Base-by-base conservation (phyloP, 1,139 yeast species). In the Zygoascus meyerae region DNA sequence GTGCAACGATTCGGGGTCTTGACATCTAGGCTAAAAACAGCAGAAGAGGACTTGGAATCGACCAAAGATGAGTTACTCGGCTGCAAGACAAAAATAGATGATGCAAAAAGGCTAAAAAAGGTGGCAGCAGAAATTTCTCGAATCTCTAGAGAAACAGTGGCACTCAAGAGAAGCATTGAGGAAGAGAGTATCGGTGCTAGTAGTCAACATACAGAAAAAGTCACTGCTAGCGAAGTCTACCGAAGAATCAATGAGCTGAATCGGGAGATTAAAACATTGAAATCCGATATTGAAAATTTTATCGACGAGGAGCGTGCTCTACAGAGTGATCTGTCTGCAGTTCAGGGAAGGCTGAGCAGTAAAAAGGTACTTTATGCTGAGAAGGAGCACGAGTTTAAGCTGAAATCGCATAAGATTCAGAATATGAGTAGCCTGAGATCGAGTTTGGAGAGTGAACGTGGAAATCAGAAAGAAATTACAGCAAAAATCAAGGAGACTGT, bases 341-440 rank as follows among this genome's bases (percentile, higher is more conserved):
- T 21, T 21, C 80, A 83, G 43, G 73, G 67, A 40, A 64, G 67
- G 29, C 66, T 83, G 7, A 79, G 81, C 52, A 89, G 83, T 55
- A 74, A 75, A 49, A 74, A 72, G 53, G 64, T 82, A 21, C 63
- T 63, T 3, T 75, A 86, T 8, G 76, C 79, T 53, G 75, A 77
- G 32, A 43, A 55, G 29, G 59, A 61, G 38, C 39, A 44, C 6
- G 51, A 49, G 34, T 44, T 64, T 10, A 49, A 47, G 8, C 58
- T 56, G 10, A 53, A 52, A 37, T 35, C 43, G 0, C 56, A 60
- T 11, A 67, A 65, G 42, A 52, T 52, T 2, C 48, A 46, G 6
- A 67, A 68, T 41, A 52, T 69, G 14, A 39, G 42, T 2, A 50
- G 52, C 3, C 50, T 71, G 30, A 54, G 57, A 8, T 56, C 58